Conservation (phyloP, 495 filamentous ascomycete species). For the Opeltia flavorubescens region DNA sequence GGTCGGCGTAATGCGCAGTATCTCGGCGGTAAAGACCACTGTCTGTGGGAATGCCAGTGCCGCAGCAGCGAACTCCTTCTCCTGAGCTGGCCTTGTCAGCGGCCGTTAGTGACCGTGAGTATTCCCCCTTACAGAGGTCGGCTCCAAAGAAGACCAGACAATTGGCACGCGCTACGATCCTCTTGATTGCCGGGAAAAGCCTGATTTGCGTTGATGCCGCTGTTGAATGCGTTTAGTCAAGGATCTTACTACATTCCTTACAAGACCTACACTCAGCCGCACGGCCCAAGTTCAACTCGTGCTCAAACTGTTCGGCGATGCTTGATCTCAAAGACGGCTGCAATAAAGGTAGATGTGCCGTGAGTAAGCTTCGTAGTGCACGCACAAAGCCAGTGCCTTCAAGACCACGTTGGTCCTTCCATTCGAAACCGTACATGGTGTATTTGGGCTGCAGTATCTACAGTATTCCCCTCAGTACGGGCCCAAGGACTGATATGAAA, state of each 20-base stretch:
- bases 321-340: neutral
- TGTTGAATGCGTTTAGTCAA: neutral
- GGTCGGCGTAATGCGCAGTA: slow-evolving; percentile 1
- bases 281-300: neutral
- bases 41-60: slow-evolving; percentile 2
- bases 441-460: slow-evolving; percentile 18
- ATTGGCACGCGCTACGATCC: slow-evolving; percentile 4
- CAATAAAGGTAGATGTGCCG: slow-evolving; percentile 14
- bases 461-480: neutral
- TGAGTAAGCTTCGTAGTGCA: slow-evolving; percentile 17
- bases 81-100: slow-evolving; percentile 4
- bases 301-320: neutral
- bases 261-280: slow-evolving; percentile 6
- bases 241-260: neutral
- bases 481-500: neutral
- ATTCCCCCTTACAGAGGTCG: slow-evolving; percentile 4
- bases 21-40: slow-evolving; percentile 2
- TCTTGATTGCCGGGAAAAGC: slow-evolving; percentile 4
- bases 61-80: slow-evolving; percentile 5
- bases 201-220: neutral
- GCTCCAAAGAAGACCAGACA: slow-evolving; percentile 7
- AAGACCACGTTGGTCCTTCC: slow-evolving; percentile 14
- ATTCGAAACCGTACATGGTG: slow-evolving; percentile 20
- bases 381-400: slow-evolving; percentile 17
- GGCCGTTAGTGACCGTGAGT: neutral